Evolutionary conservation across 768 basidiomycete species (phyloP).

Genomic region (Megacollybia marginata): DNA sequence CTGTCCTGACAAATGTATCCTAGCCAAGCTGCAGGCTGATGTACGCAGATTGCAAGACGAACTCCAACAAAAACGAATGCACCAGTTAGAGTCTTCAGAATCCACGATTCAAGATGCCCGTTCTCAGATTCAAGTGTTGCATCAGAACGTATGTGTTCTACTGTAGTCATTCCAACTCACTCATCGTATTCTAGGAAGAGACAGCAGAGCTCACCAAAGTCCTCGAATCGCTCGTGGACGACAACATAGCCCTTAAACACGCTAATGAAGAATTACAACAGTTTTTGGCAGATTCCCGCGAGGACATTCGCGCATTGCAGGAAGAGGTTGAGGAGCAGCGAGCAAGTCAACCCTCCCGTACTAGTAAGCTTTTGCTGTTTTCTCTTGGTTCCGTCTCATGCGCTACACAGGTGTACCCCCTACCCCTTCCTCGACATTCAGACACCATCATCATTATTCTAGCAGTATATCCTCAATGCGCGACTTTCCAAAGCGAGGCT

Average conservation of each 20-base stretch:
- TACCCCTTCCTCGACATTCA: slow-evolving; percentile 27
- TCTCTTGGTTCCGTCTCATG: neutral
- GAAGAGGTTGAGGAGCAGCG: slow-evolving; percentile 73
- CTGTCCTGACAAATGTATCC: neutral
- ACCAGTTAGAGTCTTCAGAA: slow-evolving; percentile 60
- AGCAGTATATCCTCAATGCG: slow-evolving; percentile 33
- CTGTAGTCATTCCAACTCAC: neutral
- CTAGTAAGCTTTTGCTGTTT: neutral
- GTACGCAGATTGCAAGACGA: slow-evolving; percentile 56
- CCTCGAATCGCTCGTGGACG: slow-evolving; percentile 78
- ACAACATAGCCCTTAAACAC: slow-evolving; percentile 75
- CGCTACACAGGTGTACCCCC: slow-evolving; percentile 21
- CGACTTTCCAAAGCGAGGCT: no score
- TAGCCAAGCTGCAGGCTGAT: slow-evolving; percentile 67
- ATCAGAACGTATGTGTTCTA: slow-evolving; percentile 36
- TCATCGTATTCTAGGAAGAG: slow-evolving; percentile 1
- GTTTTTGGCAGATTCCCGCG: slow-evolving; percentile 66
- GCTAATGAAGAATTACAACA: slow-evolving; percentile 77
- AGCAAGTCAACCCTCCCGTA: slow-evolving; percentile 32
- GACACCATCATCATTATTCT: slow-evolving; percentile 31
- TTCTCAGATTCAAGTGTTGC: slow-evolving; percentile 51
- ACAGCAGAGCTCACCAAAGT: slow-evolving; percentile 56
- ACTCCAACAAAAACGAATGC: slow-evolving; percentile 51
- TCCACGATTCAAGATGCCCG: slow-evolving; percentile 61
- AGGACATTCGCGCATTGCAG: slow-evolving; percentile 62